Base-by-base conservation (phyloP, 495 filamentous ascomycete species). In the Penicillium tannophilum region DNA sequence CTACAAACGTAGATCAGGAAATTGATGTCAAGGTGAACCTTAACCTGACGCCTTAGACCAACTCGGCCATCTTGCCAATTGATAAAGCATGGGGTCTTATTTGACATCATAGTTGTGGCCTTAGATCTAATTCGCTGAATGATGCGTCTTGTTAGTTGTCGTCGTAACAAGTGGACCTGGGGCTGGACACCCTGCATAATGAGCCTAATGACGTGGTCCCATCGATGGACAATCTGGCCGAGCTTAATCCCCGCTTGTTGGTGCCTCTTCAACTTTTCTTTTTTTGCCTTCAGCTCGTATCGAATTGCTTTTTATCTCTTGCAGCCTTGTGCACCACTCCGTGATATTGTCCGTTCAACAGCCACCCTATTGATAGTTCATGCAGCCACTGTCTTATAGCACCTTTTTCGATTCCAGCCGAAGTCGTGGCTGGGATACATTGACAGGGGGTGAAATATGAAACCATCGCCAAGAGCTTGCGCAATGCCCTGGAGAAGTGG, bases 31-130 rank as follows among this genome's bases (percentile, higher is more conserved):
- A 70, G 67, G 67, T 70, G 43, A 46, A 66, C 69, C 69, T 72
- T 72, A 72, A 72, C 69, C 69, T 72, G 66, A 65, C 69, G 69
- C 69, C 69, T 72, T 72, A 56, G 69, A 72, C 69, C 69, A 72
- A 72, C 69, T 72, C 69, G 69, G 69, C 69, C 69, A 72, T 72
- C 69, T 72, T 72, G 61, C 69, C 69, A 56, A 47, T 56, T 48
- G 30, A 58, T 63, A 48, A 48, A 33, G n/a, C 14, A 31, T n/a
- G 56, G 62, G 9, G 7, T 5, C 31, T 33, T 33, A 11, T n/a
- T n/a, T n/a, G n/a, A n/a, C n/a, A n/a, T n/a, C n/a, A n/a, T n/a
- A n/a, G n/a, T n/a, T n/a, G n/a, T n/a, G n/a, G n/a, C n/a, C n/a
- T n/a, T n/a, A n/a, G n/a, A n/a, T n/a, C n/a, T 11, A 33, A 36